Evolutionary conservation across 495 filamentous ascomycete species (phyloP).

Genomic region (Bombardia bombarda): DNA sequence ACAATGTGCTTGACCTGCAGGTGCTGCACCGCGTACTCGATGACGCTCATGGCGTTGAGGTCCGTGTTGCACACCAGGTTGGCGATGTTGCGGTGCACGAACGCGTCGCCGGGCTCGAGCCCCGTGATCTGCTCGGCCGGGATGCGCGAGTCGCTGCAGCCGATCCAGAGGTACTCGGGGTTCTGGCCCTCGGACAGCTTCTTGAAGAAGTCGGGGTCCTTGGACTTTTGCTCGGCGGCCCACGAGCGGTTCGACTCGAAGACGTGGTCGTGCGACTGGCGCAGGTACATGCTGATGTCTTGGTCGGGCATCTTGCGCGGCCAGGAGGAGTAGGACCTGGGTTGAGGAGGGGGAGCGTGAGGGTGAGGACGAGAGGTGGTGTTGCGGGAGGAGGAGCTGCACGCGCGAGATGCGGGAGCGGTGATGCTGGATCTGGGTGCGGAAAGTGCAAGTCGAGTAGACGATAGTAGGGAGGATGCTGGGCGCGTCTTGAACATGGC

Average conservation of each 20-base stretch:
- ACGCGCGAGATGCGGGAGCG: too few species aligned
- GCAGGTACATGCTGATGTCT: constrained; percentile 36
- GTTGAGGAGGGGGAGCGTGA: too few species aligned
- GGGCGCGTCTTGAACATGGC: too few species aligned
- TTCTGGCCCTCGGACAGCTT: constrained; percentile 45
- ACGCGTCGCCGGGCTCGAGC: constrained; percentile 51
- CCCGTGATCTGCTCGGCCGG: constrained; percentile 54
- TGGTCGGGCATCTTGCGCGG: not conserved
- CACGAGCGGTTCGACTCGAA: constrained; percentile 48
- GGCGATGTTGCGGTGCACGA: constrained; percentile 58
- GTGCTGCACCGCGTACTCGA: constrained; percentile 52
- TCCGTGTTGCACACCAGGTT: constrained; percentile 53
- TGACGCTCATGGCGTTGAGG: constrained; percentile 54
- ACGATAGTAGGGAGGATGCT: too few species aligned
- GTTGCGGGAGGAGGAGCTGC: too few species aligned
- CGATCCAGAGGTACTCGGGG: constrained; percentile 58
- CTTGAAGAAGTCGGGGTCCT: constrained; percentile 49
- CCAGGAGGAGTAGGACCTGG: not conserved
- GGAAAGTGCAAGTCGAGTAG: too few species aligned
- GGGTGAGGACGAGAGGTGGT: too few species aligned
- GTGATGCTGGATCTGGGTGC: too few species aligned
- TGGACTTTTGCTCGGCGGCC: constrained; percentile 41
- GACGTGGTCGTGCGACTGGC: constrained; percentile 42
- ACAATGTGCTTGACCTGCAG: constrained; percentile 57
- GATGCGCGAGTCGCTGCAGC: constrained; percentile 56